Evolutionary conservation across 2,329 filamentous ascomycete species (phyloP), one percentile per base, ranked within the genome.

Genomic region (Clarireedia sp.): DNA sequence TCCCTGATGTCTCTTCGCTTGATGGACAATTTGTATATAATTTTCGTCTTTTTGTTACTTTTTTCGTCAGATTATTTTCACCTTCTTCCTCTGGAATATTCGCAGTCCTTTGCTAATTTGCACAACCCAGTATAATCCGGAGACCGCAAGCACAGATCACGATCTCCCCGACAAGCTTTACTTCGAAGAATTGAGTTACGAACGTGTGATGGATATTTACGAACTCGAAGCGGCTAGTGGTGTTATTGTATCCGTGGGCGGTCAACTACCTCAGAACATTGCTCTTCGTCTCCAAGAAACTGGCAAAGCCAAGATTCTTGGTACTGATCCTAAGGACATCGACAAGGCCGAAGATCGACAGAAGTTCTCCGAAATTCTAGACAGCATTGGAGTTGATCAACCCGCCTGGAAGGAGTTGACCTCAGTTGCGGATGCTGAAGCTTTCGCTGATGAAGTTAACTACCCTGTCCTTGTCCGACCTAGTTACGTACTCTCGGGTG

Each of bases 121-220:
- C 38, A 5, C 14, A 16, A 40, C 10, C 38, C n/a, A 8, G 52
- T 66, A 64, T 33, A 66, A 66, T 23, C 64, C 64, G 0, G 89
- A 96, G 66, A 96, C 90, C 0, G 83, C 82, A 57, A 76, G 69
- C 54, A 96, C 92, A 0, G 94, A 97, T 72, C 92, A 86, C 69
- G 94, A 99, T 65, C 83, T 82, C 9, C 89, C 90, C 8, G 92
- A 97, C 66, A 90, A 85, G 66, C 81, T 99, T 5, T 99, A 97
- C 74, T 99, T 99, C 62, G 94, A 97, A 66, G 94, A 99, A 73
- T 75, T 97, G 54, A 94, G 87, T 72, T 97, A 96, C 70, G 94
- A 97, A 75, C 86, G 92, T 69, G 92, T 97, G 9, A 95, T 97
- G 90, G 94, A 99, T 71, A 97, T 97, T 62, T 96, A 96, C 71